Evolutionary conservation across 371 early-diverging fungal species (phyloP).

Genomic region (Lichtheimia corymbifera): DNA sequence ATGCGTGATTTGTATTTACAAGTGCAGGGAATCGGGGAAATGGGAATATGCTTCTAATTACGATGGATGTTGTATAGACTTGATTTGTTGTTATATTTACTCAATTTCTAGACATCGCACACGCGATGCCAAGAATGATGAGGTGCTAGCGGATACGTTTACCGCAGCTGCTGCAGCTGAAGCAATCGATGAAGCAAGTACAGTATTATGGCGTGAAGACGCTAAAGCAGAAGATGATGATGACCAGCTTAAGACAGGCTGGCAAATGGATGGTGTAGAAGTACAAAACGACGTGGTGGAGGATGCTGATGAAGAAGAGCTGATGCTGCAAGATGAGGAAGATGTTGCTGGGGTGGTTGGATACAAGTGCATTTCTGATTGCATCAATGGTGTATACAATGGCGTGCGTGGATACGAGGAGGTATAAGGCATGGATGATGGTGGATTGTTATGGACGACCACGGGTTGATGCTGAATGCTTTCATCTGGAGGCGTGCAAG

Average conservation of each 20-base stretch:
- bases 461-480: constrained; percentile 3
- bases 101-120: constrained; percentile 9
- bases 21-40: constrained; percentile 1
- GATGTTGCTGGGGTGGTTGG: constrained; percentile 5
- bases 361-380: background rate
- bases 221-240: constrained; percentile 30
- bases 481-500: constrained; percentile 22
- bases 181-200: background rate
- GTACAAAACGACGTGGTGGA: background rate
- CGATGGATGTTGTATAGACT: no score
- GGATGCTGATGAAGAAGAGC: constrained; percentile 1
- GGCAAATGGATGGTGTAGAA: constrained; percentile 15
- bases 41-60: constrained; percentile 9
- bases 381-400: constrained; percentile 11
- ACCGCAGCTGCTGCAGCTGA: background rate
- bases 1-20: background rate
- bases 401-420: constrained; percentile 16
- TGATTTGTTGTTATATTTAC: background rate
- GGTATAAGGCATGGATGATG: background rate
- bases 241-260: constrained; percentile 48
- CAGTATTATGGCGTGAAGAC: constrained; percentile 12
- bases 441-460: background rate
- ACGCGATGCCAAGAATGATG: constrained; percentile 4
- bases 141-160: background rate
- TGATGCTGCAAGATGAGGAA: constrained; percentile 1